A percentile compares a stretch with the other conserved stretches of the same genome.
Conservation (phyloP, 1,284 basidiomycete species). For the Gymnopus androsaceus region DNA sequence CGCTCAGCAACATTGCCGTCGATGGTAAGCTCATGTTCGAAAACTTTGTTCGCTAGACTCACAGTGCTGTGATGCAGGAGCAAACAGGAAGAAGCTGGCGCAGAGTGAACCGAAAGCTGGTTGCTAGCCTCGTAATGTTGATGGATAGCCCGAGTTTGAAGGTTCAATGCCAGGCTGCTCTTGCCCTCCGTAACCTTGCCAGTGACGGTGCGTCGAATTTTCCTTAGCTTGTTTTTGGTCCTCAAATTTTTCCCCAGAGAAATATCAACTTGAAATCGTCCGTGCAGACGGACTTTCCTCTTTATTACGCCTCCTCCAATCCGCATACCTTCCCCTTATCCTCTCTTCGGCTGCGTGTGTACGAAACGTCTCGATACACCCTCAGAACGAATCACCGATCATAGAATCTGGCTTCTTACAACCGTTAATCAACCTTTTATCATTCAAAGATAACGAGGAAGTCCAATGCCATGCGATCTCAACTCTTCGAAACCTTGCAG, state of each 20-base stretch:
- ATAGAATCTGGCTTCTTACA: constrained; percentile 98
- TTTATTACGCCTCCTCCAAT: constrained; percentile 92
- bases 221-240: background rate
- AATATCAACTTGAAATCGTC: constrained; percentile 99
- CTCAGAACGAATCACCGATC: constrained; percentile 97
- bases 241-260: constrained; percentile 62
- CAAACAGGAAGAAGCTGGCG: constrained; percentile 94
- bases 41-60: constrained; percentile 8
- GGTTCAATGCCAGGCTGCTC: constrained; percentile 97
- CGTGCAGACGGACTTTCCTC: constrained; percentile 93
- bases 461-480: constrained; percentile 99
- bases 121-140: constrained; percentile 90
- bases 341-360: constrained; percentile 98
- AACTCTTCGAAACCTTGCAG: constrained; percentile 94
- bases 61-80: constrained; percentile 43
- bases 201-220: constrained; percentile 74
- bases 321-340: constrained; percentile 97
- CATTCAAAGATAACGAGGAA: constrained; percentile 99
- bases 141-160: constrained; percentile 99
- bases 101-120: constrained; percentile 94
- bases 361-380: constrained; percentile 98
- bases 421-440: constrained; percentile 93
- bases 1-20: constrained; percentile 97
- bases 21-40: constrained; percentile 60
- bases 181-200: constrained; percentile 95